A percentile compares a stretch with the other conserved stretches of the same genome.
Conservation (phyloP, 495 filamentous ascomycete genomes). For the Penicillium goetzii region DNA sequence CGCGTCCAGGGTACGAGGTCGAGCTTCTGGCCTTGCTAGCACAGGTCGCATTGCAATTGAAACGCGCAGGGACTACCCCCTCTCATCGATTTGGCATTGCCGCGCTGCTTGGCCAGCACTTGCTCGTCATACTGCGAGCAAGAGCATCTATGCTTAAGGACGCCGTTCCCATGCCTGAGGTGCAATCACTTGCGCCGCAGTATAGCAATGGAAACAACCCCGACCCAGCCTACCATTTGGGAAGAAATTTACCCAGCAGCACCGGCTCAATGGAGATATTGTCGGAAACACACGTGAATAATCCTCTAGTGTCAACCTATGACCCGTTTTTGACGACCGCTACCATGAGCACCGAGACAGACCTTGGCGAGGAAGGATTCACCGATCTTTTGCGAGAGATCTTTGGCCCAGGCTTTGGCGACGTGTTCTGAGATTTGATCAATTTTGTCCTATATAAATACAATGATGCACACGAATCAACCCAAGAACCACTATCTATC, state of each 20-base stretch:
- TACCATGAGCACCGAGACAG: constrained; percentile 10
- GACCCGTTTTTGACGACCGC: constrained; percentile 27
- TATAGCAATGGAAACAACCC: background rate
- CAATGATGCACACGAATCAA: background rate
- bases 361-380: constrained; percentile 28
- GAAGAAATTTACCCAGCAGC: background rate
- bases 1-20: constrained; percentile 19
- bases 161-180: background rate
- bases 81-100: constrained; percentile 35
- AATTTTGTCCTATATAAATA: background rate
- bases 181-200: background rate
- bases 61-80: constrained; percentile 31
- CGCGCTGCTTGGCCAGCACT: constrained; percentile 33
- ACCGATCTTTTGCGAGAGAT: constrained; percentile 30
- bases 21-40: constrained; percentile 30
- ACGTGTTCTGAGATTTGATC: constrained; percentile 18
- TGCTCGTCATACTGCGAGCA: constrained; percentile 27
- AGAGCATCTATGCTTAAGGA: constrained; percentile 11
- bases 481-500: background rate
- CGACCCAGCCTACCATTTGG: background rate
- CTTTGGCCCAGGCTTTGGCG: constrained; percentile 29
- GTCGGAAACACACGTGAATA: background rate
- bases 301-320: constrained; percentile 14
- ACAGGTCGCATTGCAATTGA: constrained; percentile 31
- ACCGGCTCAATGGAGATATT: background rate